phyloP scores from a whole-genome alignment of 2,329 filamentous ascomycete genomes.

The Verticillium albo-atrum region DNA sequence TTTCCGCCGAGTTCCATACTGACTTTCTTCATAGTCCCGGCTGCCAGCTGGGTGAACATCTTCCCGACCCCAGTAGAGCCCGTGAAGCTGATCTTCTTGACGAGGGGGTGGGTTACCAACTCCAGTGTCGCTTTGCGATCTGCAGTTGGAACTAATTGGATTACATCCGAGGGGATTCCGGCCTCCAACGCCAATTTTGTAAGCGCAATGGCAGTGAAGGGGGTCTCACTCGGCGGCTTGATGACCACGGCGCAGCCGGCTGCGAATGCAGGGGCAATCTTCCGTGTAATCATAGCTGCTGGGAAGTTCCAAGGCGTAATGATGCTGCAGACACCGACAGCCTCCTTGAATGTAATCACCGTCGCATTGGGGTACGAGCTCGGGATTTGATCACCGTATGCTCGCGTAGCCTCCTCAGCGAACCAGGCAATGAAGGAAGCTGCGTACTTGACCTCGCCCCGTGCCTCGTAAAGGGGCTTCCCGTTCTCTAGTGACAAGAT shows the following conservation, averaged over 20 bases:
- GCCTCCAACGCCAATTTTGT: conserved; percentile 60
- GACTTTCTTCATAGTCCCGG: conserved; percentile 67
- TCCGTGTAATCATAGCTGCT: conserved; percentile 44
- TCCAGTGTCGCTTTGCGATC: conserved; percentile 11
- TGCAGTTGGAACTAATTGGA: conserved; percentile 31
- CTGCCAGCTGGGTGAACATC: conserved; percentile 64
- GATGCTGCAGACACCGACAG: conserved; percentile 62
- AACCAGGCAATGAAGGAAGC: conserved; percentile 61
- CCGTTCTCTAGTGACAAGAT: conserved; percentile 69
- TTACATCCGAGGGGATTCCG: conserved; percentile 62
- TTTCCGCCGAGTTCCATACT: conserved; percentile 72
- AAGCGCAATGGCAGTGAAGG: conserved; percentile 62
- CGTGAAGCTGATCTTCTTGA: conserved; percentile 72
- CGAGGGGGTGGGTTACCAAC: conserved; percentile 25
- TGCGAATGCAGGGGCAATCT: conserved; percentile 50
- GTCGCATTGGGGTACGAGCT: conserved; percentile 53
- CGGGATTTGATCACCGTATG: conserved; percentile 58
- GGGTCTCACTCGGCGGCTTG: conserved; percentile 68
- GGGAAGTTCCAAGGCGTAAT: conserved; percentile 66
- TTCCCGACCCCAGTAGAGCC: conserved; percentile 48
- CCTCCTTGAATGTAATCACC: conserved; percentile 60
- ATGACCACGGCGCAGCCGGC: conserved; percentile 68
- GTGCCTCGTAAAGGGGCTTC: conserved; percentile 58
- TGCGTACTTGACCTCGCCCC: conserved; percentile 55
- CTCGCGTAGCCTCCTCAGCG: conserved; percentile 53